Conservation (phyloP, 495 filamentous ascomycete genomes). For the Astrothelium subdiscretum region DNA sequence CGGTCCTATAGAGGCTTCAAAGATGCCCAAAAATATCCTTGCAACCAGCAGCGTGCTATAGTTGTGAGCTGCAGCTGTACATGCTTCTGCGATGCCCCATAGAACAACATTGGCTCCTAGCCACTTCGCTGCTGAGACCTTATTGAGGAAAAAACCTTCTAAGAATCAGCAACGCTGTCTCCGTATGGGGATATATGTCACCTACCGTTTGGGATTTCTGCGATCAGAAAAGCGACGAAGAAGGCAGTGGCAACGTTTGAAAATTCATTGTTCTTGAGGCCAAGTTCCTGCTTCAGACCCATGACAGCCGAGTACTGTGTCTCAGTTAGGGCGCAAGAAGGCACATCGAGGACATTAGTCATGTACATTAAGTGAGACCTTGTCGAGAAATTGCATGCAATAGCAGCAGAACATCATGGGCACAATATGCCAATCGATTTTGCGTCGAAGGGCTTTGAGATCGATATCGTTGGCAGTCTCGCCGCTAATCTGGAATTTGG, state of each 20-base stretch:
- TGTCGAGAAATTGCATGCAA: slow-evolving; percentile 21
- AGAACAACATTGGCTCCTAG: slow-evolving; percentile 18
- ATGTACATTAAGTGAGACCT: slow-evolving; percentile 13
- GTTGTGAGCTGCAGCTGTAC: slow-evolving; percentile 41
- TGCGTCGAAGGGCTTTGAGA: slow-evolving; percentile 8
- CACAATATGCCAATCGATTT: slow-evolving; percentile 20
- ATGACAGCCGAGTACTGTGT: slow-evolving; percentile 46
- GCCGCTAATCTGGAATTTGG: neutral
- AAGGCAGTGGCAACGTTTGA: slow-evolving; percentile 43
- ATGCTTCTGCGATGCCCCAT: slow-evolving; percentile 43
- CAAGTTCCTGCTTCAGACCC: slow-evolving; percentile 40
- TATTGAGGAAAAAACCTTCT: slow-evolving; percentile 12
- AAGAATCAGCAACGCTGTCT: neutral
- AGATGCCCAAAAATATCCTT: slow-evolving; percentile 50
- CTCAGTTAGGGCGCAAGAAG: neutral
- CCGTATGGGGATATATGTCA: neutral
- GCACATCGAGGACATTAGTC: neutral
- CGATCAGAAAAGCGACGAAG: slow-evolving; percentile 44
- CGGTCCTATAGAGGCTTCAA: slow-evolving; percentile 53
- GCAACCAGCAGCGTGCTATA: slow-evolving; percentile 36
- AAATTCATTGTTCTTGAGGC: slow-evolving; percentile 42
- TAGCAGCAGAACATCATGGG: slow-evolving; percentile 21
- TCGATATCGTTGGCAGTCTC: neutral
- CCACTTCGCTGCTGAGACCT: slow-evolving; percentile 14
- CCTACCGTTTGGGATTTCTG: slow-evolving; percentile 43